Percentiles rank a stretch among this genome's conserved stretches.
Conservation (phyloP, 2,329 filamentous ascomycete genomes). For the Hymenoscyphus repandus region DNA sequence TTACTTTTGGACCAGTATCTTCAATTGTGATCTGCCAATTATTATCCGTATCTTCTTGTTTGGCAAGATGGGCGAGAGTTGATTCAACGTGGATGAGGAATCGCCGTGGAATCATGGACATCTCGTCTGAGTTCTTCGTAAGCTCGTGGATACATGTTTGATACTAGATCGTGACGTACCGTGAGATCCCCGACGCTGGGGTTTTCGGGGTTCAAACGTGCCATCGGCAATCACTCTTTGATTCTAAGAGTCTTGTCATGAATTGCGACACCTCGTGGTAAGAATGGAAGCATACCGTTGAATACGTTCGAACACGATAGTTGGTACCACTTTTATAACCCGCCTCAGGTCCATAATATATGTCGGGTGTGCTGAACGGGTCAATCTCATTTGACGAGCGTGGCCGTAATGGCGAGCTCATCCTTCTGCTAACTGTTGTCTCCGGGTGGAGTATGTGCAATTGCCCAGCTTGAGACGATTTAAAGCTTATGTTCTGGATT, state of each 20-base stretch:
- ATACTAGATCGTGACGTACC: slow-evolving; percentile 18
- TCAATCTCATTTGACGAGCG: slow-evolving; percentile 26
- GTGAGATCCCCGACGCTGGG: slow-evolving; percentile 29
- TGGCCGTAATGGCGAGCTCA: slow-evolving; percentile 21
- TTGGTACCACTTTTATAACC: slow-evolving; percentile 23
- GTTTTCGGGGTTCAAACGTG: slow-evolving; percentile 20
- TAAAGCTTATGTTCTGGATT: too few relatives aligned
- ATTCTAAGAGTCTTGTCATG: slow-evolving; percentile 18
- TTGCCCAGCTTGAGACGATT: too few relatives aligned
- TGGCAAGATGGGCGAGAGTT: slow-evolving; percentile 72
- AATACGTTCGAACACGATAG: slow-evolving; percentile 29
- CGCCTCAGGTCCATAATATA: slow-evolving; percentile 29
- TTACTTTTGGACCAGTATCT: slow-evolving; percentile 84
- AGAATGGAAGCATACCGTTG: slow-evolving; percentile 17
- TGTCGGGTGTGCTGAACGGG: slow-evolving; percentile 27
- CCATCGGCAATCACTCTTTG: slow-evolving; percentile 16
- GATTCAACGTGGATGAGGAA: slow-evolving; percentile 84
- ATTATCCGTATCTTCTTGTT: slow-evolving; percentile 85
- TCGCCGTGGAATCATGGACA: slow-evolving; percentile 61
- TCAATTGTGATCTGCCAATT: slow-evolving; percentile 99
- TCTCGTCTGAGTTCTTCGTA: slow-evolving; percentile 56
- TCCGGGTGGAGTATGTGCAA: neutral
- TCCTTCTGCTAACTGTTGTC: neutral
- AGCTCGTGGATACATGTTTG: neutral
- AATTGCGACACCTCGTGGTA: neutral